These are phyloP conservation scores for Hypoxylon sp. DNA, from an alignment of 2,329 filamentous ascomycete genomes.

Conservation along the genomic window DNA sequence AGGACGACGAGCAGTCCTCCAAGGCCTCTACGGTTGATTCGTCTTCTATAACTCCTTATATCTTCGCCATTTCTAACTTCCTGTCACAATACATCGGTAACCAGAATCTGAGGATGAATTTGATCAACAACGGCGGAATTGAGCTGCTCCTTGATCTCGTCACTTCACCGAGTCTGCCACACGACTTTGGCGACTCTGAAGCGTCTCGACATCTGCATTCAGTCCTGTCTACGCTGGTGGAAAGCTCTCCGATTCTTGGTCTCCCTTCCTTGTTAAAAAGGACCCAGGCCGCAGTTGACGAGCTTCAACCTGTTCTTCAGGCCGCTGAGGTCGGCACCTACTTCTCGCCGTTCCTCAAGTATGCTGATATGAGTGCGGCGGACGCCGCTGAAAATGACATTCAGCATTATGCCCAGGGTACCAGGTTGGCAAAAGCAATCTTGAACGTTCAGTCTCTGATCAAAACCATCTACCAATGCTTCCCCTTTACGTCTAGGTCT, in stretches of 20 bases:
- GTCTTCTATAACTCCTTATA: slow-evolving; percentile 69
- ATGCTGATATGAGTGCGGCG: slow-evolving; percentile 46
- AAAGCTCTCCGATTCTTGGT: slow-evolving; percentile 80
- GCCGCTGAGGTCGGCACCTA: slow-evolving; percentile 65
- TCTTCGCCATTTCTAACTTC: slow-evolving; percentile 80
- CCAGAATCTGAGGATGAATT: slow-evolving; percentile 72
- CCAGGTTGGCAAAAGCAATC: slow-evolving; percentile 78
- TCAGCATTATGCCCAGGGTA: slow-evolving; percentile 68
- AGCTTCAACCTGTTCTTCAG: slow-evolving; percentile 70
- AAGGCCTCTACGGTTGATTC: slow-evolving; percentile 38
- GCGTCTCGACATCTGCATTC: slow-evolving; percentile 75
- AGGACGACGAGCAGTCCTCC: slow-evolving; percentile 29
- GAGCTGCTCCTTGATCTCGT: slow-evolving; percentile 86
- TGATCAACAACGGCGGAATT: slow-evolving; percentile 81
- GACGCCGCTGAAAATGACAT: slow-evolving; percentile 45
- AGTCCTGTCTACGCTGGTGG: slow-evolving; percentile 79
- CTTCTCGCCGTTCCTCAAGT: slow-evolving; percentile 72
- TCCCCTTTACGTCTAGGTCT: slow-evolving; percentile 72
- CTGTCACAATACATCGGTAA: slow-evolving; percentile 78
- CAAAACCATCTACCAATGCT: slow-evolving; percentile 77
- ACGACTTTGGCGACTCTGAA: slow-evolving; percentile 71
- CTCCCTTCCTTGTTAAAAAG: slow-evolving; percentile 82
- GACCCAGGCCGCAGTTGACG: slow-evolving; percentile 72
- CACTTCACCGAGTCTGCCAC: slow-evolving; percentile 80
- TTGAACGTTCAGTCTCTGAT: slow-evolving; percentile 79